phyloP scores from a whole-genome alignment of 805 yeast genomes.

The Saccharomycopsis babjevae region DNA sequence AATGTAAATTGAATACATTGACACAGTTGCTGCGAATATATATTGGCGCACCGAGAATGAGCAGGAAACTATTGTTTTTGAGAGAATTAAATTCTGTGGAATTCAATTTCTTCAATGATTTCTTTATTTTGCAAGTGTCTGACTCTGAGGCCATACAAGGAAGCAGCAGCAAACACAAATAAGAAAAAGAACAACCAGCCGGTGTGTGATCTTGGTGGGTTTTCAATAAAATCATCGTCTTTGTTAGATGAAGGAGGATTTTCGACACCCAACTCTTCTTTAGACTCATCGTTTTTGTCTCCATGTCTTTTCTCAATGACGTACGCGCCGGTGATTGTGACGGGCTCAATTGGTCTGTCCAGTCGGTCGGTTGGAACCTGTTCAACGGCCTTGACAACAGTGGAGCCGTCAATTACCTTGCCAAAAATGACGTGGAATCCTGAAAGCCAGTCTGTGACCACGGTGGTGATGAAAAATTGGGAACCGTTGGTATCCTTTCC shows the following conservation, averaged over 20 bases:
- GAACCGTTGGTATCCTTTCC: constrained; percentile 62
- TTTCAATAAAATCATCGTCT: constrained; percentile 1
- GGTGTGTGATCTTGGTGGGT: constrained; percentile 2
- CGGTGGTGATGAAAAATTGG: constrained; percentile 61
- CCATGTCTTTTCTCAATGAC: not conserved
- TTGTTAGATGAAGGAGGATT: constrained; percentile 5
- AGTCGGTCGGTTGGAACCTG: constrained; percentile 34
- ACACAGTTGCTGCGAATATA: not conserved
- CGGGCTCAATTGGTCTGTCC: constrained; percentile 35
- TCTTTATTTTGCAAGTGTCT: constrained; percentile 14
- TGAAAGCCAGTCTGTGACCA: constrained; percentile 41
- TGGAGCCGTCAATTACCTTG: constrained; percentile 59
- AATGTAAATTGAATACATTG: not conserved
- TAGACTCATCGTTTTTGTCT: not conserved
- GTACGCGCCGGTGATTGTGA: constrained; percentile 26
- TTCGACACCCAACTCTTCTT: constrained; percentile 13
- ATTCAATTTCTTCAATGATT: constrained; percentile 13
- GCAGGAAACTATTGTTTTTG: not conserved
- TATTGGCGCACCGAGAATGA: not conserved
- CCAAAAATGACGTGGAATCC: constrained; percentile 70
- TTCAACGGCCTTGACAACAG: constrained; percentile 52
- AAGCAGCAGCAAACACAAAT: constrained; percentile 7
- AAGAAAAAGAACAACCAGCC: constrained; percentile 15
- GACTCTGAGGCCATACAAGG: constrained; percentile 12
- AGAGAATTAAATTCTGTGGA: constrained; percentile 9